phyloP scores from a whole-genome alignment of 208 protist genomes.

The Acanthamoeba healyi region DNA sequence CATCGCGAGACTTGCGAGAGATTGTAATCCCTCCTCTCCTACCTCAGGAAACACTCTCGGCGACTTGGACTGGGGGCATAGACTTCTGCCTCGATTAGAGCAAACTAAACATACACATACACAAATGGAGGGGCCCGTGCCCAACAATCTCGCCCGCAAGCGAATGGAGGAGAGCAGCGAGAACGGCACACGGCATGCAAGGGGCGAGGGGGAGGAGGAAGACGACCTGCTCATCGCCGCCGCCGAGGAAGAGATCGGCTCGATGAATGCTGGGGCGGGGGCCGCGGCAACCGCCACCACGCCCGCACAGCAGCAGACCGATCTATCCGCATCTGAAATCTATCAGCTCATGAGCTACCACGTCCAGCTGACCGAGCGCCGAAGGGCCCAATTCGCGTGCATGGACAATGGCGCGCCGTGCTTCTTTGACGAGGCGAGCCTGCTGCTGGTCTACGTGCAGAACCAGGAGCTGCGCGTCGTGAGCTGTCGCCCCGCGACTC shows the following conservation, averaged over 20 bases:
- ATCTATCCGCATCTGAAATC: neutral
- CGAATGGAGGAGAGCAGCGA: neutral
- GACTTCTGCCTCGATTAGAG: no score
- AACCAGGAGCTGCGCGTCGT: neutral
- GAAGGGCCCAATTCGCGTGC: neutral
- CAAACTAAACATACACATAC: neutral
- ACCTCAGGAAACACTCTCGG: no score
- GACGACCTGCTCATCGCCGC: no score
- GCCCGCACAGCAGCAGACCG: no score
- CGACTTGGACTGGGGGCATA: no score
- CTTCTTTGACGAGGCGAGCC: neutral
- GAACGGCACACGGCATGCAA: no score
- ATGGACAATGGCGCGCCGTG: neutral
- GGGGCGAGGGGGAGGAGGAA: no score
- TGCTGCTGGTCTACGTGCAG: neutral
- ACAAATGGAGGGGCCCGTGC: neutral
- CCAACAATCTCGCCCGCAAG: neutral
- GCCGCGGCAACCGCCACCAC: no score
- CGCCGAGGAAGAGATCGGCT: no score
- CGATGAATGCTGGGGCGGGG: no score
- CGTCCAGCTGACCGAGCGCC: neutral
- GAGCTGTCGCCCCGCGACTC: neutral
- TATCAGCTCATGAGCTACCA: slow-evolving; percentile 8
- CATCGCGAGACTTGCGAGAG: no score
- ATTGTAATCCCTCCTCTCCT: no score